phyloP scores from a whole-genome alignment of 2,329 filamentous ascomycete species.

The Aspergillus awamori region DNA sequence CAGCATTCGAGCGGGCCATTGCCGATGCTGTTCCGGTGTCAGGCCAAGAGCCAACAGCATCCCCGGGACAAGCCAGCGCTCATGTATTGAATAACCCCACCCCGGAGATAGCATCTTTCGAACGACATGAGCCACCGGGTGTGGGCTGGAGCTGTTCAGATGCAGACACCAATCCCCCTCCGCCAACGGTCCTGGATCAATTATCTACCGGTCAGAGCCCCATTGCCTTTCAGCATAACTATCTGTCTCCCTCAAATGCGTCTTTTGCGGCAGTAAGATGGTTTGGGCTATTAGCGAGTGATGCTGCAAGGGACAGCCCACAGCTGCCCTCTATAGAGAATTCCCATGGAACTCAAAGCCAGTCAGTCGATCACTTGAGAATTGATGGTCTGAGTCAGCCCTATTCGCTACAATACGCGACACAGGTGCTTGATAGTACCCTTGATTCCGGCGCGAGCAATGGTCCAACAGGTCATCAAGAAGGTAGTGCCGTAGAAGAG shows the following conservation, averaged over 20 bases:
- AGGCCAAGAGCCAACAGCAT: background rate
- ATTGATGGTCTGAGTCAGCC: background rate
- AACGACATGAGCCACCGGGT: background rate
- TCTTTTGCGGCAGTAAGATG: slow-evolving; percentile 51
- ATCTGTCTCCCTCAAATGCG: slow-evolving; percentile 24
- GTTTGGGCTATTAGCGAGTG: slow-evolving; percentile 45
- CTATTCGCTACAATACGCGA: background rate
- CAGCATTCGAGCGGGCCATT: background rate
- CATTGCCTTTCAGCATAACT: background rate
- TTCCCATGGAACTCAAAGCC: slow-evolving; percentile 19
- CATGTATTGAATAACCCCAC: background rate
- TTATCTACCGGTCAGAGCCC: background rate
- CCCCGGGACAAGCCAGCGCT: background rate
- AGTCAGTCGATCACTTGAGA: slow-evolving; percentile 16
- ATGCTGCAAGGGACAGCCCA: slow-evolving; percentile 20
- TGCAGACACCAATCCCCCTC: background rate
- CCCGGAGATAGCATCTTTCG: background rate
- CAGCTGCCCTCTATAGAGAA: slow-evolving; percentile 23
- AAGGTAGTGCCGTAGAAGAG: background rate
- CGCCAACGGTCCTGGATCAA: background rate
- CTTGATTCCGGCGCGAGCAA: background rate
- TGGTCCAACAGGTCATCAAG: background rate
- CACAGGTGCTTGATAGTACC: background rate
- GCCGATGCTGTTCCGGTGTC: background rate
- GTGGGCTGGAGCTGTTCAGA: background rate